These are phyloP conservation scores for Neofusicoccum sp. DNA, from an alignment of 2,329 filamentous ascomycete species.

Conservation along the genomic window DNA sequence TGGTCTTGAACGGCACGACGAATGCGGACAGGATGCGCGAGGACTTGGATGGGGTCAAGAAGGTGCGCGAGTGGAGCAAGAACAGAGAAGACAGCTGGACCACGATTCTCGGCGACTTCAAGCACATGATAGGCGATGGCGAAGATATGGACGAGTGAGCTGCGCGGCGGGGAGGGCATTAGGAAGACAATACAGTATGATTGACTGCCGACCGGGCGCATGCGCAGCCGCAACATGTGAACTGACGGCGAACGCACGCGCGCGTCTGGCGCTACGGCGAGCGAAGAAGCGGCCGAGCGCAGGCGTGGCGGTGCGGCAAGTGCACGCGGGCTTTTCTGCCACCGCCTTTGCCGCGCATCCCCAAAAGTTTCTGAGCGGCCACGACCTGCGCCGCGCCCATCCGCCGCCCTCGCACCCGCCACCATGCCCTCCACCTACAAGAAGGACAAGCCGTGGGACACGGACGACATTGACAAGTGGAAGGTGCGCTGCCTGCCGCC, in stretches of 20 bases:
- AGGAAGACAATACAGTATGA: too few species aligned
- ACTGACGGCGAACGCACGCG: too few species aligned
- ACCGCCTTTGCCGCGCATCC: conserved; percentile 2
- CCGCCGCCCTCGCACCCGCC: background rate
- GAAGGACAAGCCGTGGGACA: conserved; percentile 87
- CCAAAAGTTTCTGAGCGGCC: conserved; percentile 17
- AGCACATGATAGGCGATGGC: conserved; percentile 11
- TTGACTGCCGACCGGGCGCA: background rate
- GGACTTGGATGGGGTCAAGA: conserved; percentile 49
- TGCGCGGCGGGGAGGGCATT: too few species aligned
- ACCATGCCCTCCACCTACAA: conserved; percentile 85
- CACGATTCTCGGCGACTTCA: conserved; percentile 14
- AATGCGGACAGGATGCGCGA: conserved; percentile 50
- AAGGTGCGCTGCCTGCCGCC: conserved; percentile 53
- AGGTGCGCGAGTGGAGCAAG: conserved; percentile 30
- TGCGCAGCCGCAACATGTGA: background rate
- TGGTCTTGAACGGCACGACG: conserved; percentile 58
- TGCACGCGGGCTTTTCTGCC: too few species aligned
- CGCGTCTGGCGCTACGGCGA: too few species aligned
- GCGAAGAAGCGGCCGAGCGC: too few species aligned
- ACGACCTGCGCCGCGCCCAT: background rate
- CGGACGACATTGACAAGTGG: conserved; percentile 97
- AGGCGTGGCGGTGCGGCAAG: too few species aligned
- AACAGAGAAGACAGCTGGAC: conserved; percentile 13
- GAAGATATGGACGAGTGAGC: conserved; percentile 2